Conservation (phyloP, 2,329 filamentous ascomycete species). For the Aspergillus clavatus region DNA sequence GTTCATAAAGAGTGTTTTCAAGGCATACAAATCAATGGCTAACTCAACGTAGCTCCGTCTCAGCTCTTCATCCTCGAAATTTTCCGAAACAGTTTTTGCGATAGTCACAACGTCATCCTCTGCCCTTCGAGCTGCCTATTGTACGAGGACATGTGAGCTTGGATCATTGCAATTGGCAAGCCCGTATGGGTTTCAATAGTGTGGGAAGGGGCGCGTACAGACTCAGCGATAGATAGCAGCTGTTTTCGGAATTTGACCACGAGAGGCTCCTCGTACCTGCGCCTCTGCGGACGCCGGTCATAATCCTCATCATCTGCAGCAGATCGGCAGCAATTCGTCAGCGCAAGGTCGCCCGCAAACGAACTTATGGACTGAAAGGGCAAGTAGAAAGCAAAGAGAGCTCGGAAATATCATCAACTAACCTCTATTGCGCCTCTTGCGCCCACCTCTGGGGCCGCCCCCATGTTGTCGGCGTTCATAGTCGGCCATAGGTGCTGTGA, state of each 20-base stretch:
- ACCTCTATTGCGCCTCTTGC: slow-evolving; percentile 81
- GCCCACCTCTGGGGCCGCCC: slow-evolving; percentile 43
- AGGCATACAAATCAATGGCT: slow-evolving; percentile 64
- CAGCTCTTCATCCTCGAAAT: slow-evolving; percentile 79
- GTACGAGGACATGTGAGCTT: slow-evolving; percentile 4
- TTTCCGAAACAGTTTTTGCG: slow-evolving; percentile 71
- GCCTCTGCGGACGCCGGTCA: slow-evolving; percentile 66
- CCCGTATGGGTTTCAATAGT: slow-evolving; percentile 2
- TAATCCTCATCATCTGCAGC: slow-evolving; percentile 73
- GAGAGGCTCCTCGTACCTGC: slow-evolving; percentile 68
- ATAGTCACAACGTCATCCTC: slow-evolving; percentile 73
- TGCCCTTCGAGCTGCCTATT: slow-evolving; percentile 62
- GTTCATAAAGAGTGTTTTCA: too few species aligned
- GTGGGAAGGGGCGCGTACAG: slow-evolving; percentile 38
- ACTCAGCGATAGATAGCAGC: slow-evolving; percentile 75
- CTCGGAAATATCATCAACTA: slow-evolving; percentile 8
- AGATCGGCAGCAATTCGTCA: slow-evolving; percentile 1
- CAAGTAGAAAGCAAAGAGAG: neutral
- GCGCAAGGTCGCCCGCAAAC: too few species aligned
- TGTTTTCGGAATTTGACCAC: slow-evolving; percentile 70
- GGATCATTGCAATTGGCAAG: slow-evolving; percentile 4
- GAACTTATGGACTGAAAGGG: too few species aligned
- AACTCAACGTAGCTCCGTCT: slow-evolving; percentile 68
- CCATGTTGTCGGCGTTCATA: slow-evolving; percentile 54
- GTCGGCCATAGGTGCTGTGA: slow-evolving; percentile 46